A percentile compares a stretch with the other conserved stretches of the same genome.
Conservation (phyloP, 2,329 filamentous ascomycete species). For the Phialophora tarda region DNA sequence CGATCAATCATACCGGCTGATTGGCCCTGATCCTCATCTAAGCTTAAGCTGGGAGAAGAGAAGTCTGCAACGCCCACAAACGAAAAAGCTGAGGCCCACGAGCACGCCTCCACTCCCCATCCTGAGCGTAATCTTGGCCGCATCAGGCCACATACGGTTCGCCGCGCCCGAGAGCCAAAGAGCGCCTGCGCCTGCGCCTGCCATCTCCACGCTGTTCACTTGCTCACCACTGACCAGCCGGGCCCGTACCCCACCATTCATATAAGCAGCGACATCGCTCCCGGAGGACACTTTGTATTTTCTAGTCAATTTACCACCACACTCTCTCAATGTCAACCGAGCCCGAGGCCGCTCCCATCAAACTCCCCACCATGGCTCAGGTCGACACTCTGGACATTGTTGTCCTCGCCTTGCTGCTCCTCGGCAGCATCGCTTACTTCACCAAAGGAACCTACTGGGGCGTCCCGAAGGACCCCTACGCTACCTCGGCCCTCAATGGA, state of each 20-base stretch:
- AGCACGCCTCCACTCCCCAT: constrained; percentile 2
- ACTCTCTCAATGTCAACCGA: constrained; percentile 11
- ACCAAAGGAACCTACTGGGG: constrained; percentile 97
- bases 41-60: constrained; percentile 5
- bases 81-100: constrained; percentile 7
- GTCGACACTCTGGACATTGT: constrained; percentile 94
- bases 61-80: constrained; percentile 9
- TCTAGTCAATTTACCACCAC: constrained; percentile 6
- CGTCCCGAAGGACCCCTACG: constrained; percentile 85
- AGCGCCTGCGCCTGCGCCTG: constrained; percentile 11
- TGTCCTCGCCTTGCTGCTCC: constrained; percentile 82
- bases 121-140: constrained; percentile 28
- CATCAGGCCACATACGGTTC: constrained; percentile 35
- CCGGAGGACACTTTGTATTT: constrained; percentile 15
- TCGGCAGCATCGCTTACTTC: constrained; percentile 93
- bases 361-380: constrained; percentile 74
- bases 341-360: constrained; percentile 21
- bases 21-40: constrained; percentile 2
- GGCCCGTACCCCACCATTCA: constrained; percentile 16
- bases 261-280: constrained; percentile 19
- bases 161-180: constrained; percentile 15
- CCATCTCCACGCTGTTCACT: constrained; percentile 31
- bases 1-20: constrained; percentile 6
- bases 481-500: constrained; percentile 71
- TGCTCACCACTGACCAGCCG: constrained; percentile 15